Evolutionary conservation across 208 protist genomes (phyloP), one percentile per base, ranked within the genome.

Genomic region (Leishmania mexicana): DNA sequence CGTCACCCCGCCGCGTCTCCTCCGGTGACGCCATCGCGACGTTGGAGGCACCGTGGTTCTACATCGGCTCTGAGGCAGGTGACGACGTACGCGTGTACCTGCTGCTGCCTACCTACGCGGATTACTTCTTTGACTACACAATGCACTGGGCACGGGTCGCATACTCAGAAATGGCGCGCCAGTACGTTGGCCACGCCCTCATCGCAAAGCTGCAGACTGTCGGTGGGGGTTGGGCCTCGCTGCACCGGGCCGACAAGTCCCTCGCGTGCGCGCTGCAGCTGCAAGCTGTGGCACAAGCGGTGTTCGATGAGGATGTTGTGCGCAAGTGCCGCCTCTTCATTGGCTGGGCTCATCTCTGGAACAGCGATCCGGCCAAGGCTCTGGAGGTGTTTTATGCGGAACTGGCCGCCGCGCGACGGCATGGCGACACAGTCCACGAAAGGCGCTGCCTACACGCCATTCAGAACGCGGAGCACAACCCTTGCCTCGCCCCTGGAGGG

Each of bases 201-300:
- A 92, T 96, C 40, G 93, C 93, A 13, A 75, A 88, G 72, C 79
- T 95, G 47, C 88, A 92, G 76, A 95, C 91, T 3, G 75, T 95
- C 24, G 93, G 93, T 58, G 93, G 93, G 28, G 93, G 93, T 2
- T 96, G 93, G 91, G 93, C 93, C 0, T 95, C 93, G 38, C 83
- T 96, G 76, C 88, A 88, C 35, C 86, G 88, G 31, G 87, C 90
- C 5, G 85, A 93, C 57, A 85, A 84, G 77, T 92, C 93, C 35
- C 76, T 96, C 65, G 42, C 75, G 28, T 96, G 88, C 60, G 85
- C 93, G 17, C 53, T 91, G 47, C 81, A 87, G 83, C 83, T 96
- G 68, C 85, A 90, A 60, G 13, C 82, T 62, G 75, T 87, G 6
- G 90, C 93, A 0, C 8, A 53, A 42, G 75, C 84, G 6, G 57